A percentile compares a stretch with the other conserved stretches of the same genome.
Evolutionary conservation across 2,329 filamentous ascomycete species (phyloP).

Genomic region (Colletotrichum spinosum): DNA sequence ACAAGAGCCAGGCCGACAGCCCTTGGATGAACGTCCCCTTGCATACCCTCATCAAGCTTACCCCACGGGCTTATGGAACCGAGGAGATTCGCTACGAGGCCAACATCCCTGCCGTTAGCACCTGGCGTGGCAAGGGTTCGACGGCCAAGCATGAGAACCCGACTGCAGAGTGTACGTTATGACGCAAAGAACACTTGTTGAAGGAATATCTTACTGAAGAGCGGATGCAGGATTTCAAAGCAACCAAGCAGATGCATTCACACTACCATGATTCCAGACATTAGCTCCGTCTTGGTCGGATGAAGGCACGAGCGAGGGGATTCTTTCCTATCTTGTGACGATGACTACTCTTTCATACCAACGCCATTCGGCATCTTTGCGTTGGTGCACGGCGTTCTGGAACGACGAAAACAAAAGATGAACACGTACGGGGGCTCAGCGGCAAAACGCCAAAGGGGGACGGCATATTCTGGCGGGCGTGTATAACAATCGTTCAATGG

Average conservation of each 20-base stretch:
- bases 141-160: slow-evolving; percentile 87
- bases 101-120: slow-evolving; percentile 95
- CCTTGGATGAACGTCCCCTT: slow-evolving; percentile 99
- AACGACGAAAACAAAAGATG: slow-evolving; percentile 23
- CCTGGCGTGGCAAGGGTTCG: slow-evolving; percentile 93
- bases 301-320: neutral
- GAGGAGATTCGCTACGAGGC: slow-evolving; percentile 89
- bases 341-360: slow-evolving; percentile 17
- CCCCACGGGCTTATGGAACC: slow-evolving; percentile 92
- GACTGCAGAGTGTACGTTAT: slow-evolving; percentile 45
- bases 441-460: slow-evolving; percentile 25
- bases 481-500: slow-evolving; percentile 10
- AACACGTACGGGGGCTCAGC: slow-evolving; percentile 12
- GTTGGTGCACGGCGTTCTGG: slow-evolving; percentile 24
- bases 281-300: neutral
- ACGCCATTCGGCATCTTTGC: slow-evolving; percentile 21
- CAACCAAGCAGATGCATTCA: neutral
- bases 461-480: slow-evolving; percentile 7
- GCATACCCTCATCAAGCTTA: slow-evolving; percentile 96
- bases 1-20: slow-evolving; percentile 89
- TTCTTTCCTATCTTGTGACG: slow-evolving; percentile 28
- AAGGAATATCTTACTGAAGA: slow-evolving; percentile 17
- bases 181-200: neutral
- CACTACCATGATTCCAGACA: neutral
- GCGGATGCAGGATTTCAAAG: slow-evolving; percentile 3